phyloP scores from a whole-genome alignment of 1,284 basidiomycete species.

The Malassezia psittaci region DNA sequence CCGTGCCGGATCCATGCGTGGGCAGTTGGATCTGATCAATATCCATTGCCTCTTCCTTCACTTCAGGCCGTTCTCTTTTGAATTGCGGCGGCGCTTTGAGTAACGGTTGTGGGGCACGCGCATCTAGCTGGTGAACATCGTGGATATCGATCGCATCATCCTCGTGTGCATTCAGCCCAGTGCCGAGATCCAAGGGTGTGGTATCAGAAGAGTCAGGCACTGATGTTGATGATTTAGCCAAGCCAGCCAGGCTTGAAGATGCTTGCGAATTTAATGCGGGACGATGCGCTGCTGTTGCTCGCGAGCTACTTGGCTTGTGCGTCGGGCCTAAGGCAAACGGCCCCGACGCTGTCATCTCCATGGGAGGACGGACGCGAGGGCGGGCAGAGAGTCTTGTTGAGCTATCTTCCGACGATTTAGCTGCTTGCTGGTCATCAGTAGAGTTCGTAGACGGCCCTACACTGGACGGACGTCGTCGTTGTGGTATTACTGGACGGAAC shows the following conservation, averaged over 20 bases:
- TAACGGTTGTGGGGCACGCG: constrained; percentile 74
- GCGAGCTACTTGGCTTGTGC: constrained; percentile 54
- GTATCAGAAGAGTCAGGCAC: no score
- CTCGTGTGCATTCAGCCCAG: constrained; percentile 19
- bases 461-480: constrained; percentile 25
- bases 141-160: constrained; percentile 63
- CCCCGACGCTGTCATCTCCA: constrained; percentile 72
- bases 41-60: constrained; percentile 21
- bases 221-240: constrained; percentile 13
- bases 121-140: constrained; percentile 67
- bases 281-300: constrained; percentile 57
- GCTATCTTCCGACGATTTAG: background rate
- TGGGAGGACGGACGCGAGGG: constrained; percentile 42
- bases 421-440: background rate
- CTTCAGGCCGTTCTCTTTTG: constrained; percentile 49
- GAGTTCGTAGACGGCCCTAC: background rate
- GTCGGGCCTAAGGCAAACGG: constrained; percentile 73
- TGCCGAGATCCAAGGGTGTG: no score
- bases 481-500: constrained; percentile 39
- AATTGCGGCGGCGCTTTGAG: constrained; percentile 23
- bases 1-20: constrained; percentile 17
- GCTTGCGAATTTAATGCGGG: background rate
- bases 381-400: background rate
- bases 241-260: constrained; percentile 1
- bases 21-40: constrained; percentile 45